These are phyloP conservation scores for Heterobasidion annosum DNA, from an alignment of 1,284 basidiomycete species.

Conservation along the genomic window DNA sequence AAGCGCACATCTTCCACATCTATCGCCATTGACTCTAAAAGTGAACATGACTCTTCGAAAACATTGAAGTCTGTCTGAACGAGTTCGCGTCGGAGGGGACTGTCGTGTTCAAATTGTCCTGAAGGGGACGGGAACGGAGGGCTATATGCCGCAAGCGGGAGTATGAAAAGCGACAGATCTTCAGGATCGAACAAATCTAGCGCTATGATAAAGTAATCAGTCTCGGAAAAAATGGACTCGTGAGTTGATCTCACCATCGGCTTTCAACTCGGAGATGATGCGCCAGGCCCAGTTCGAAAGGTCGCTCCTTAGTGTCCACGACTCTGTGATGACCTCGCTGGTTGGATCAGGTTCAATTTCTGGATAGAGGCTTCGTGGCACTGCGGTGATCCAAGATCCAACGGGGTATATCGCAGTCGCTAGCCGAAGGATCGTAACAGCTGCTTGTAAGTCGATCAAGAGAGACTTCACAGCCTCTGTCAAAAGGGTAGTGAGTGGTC, in stretches of 20 bases:
- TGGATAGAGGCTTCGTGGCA: conserved; percentile 4
- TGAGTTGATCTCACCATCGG: conserved; percentile 36
- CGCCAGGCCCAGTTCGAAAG: conserved; percentile 73
- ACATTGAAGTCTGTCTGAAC: conserved; percentile 62
- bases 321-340: conserved; percentile 31
- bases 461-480: conserved; percentile 64
- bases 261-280: conserved; percentile 55
- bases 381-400: conserved; percentile 42
- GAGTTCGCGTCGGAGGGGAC: conserved; percentile 38
- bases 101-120: conserved; percentile 30
- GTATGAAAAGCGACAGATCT: conserved; percentile 53
- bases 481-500: not conserved
- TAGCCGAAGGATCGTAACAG: conserved; percentile 58
- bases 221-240: not conserved
- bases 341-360: conserved; percentile 11
- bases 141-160: conserved; percentile 47
- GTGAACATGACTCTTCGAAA: conserved; percentile 62
- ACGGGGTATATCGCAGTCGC: conserved; percentile 63
- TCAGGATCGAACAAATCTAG: conserved; percentile 47
- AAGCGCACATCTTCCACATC: conserved; percentile 68
- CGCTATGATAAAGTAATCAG: conserved; percentile 17
- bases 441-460: conserved; percentile 57
- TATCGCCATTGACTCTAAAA: conserved; percentile 67
- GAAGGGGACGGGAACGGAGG: conserved; percentile 38
- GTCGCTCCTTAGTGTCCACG: conserved; percentile 56